phyloP scores from a whole-genome alignment of 345 rosid genomes.

The Eucalyptus urophylla region DNA sequence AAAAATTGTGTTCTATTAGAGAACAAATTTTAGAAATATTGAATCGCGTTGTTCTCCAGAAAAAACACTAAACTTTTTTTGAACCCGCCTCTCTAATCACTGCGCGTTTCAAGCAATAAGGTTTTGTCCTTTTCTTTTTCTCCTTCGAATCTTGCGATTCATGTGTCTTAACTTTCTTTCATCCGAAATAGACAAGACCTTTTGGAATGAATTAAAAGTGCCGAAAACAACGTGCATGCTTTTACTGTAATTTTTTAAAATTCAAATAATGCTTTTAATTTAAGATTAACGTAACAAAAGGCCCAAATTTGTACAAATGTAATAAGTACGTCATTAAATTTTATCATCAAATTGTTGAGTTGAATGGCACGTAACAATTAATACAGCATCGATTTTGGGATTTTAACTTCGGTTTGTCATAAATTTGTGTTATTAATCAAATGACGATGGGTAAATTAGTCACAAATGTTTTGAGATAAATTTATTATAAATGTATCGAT shows the following conservation, averaged over 20 bases:
- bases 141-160: neutral
- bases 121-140: neutral
- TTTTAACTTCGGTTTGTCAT: accelerated
- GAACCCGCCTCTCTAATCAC: neutral
- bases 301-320: accelerated
- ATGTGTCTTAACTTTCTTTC: neutral
- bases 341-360: accelerated
- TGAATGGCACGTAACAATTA: accelerated
- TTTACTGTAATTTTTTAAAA: neutral
- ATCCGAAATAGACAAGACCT: accelerated
- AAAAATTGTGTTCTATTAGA: neutral
- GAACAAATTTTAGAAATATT: neutral
- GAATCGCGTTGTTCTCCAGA: neutral
- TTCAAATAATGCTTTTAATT: neutral
- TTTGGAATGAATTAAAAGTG: neutral
- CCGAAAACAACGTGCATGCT: neutral
- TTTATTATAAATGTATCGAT: no score
- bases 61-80: neutral
- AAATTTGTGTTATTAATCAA: no score
- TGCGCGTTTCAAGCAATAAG: accelerated
- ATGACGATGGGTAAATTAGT: no score
- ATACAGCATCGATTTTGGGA: accelerated
- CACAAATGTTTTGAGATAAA: accelerated
- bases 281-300: neutral
- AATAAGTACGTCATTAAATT: no score